phyloP scores from a whole-genome alignment of 1,139 yeast genomes.

The Candida labiduridarum region DNA sequence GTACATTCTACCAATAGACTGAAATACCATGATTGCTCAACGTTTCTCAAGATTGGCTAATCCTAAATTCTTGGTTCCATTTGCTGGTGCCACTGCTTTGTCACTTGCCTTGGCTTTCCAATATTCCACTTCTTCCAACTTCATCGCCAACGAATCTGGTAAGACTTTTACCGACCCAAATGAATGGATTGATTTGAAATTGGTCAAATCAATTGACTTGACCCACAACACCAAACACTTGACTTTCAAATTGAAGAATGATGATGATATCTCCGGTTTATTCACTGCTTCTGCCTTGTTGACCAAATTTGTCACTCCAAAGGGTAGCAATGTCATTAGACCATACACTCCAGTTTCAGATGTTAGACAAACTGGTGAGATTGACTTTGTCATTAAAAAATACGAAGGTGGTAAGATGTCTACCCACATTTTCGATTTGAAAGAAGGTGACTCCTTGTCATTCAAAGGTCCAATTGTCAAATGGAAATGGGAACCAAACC shows the following conservation, averaged over 20 bases:
- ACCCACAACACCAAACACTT: conserved; percentile 69
- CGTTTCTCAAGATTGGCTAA: conserved; percentile 14
- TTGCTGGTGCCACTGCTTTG: conserved; percentile 49
- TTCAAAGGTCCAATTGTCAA: conserved; percentile 95
- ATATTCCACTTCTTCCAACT: conserved; percentile 28
- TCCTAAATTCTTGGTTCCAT: conserved; percentile 35
- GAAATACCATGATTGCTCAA: conserved; percentile 10
- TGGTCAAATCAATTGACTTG: conserved; percentile 56
- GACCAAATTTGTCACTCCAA: conserved; percentile 79
- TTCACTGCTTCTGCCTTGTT: conserved; percentile 78
- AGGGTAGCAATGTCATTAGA: conserved; percentile 88
- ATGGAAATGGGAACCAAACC: conserved; percentile 91
- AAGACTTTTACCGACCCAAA: conserved; percentile 69
- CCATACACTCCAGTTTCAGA: conserved; percentile 95
- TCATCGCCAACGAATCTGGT: conserved; percentile 49
- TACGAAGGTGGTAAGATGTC: conserved; percentile 88
- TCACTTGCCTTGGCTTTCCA: conserved; percentile 55
- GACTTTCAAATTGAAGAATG: conserved; percentile 68
- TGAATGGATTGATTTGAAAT: conserved; percentile 81
- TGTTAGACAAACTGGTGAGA: conserved; percentile 65
- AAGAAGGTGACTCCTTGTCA: conserved; percentile 78
- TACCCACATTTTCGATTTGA: conserved; percentile 68
- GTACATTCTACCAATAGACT: not conserved
- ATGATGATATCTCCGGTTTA: conserved; percentile 76
- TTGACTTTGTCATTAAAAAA: conserved; percentile 81